phyloP scores from a whole-genome alignment of 2,329 filamentous ascomycete genomes.

The Westerdykella aurantiaca region DNA sequence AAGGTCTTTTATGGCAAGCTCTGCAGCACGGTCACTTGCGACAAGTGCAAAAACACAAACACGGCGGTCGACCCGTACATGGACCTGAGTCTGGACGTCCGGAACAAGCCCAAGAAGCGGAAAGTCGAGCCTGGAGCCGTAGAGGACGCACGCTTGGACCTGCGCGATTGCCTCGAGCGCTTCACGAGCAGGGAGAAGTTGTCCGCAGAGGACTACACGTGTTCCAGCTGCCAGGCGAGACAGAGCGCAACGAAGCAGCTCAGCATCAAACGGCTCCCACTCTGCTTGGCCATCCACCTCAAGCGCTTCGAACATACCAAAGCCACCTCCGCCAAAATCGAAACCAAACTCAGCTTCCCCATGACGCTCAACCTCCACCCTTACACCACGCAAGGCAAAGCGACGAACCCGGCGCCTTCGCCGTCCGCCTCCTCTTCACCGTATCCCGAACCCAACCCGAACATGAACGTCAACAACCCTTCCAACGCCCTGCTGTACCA shows the following conservation, averaged over 20 bases:
- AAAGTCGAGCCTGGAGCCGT: constrained; percentile 35
- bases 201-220: constrained; percentile 72
- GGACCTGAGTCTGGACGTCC: constrained; percentile 83
- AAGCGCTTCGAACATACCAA: constrained; percentile 80
- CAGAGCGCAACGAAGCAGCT: constrained; percentile 80
- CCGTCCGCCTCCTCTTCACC: constrained; percentile 32
- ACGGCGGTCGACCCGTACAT: constrained; percentile 83
- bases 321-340: constrained; percentile 75
- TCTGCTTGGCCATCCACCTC: constrained; percentile 84
- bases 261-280: constrained; percentile 76
- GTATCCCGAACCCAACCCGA: constrained; percentile 16
- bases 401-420: constrained; percentile 19
- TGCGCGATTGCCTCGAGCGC: constrained; percentile 67
- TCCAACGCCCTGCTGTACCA: constrained; percentile 68
- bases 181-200: constrained; percentile 80
- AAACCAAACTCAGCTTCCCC: constrained; percentile 79
- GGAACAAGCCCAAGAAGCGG: constrained; percentile 63
- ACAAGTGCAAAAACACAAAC: constrained; percentile 76
- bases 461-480: constrained; percentile 28
- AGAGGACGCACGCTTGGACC: constrained; percentile 35
- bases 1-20: constrained; percentile 91
- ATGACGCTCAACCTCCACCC: constrained; percentile 83
- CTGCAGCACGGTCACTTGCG: constrained; percentile 84
- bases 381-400: constrained; percentile 63
- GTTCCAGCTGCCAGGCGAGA: constrained; percentile 66